Conservation (phyloP, 768 basidiomycete genomes). For the Pleurotus tuoliensis region DNA sequence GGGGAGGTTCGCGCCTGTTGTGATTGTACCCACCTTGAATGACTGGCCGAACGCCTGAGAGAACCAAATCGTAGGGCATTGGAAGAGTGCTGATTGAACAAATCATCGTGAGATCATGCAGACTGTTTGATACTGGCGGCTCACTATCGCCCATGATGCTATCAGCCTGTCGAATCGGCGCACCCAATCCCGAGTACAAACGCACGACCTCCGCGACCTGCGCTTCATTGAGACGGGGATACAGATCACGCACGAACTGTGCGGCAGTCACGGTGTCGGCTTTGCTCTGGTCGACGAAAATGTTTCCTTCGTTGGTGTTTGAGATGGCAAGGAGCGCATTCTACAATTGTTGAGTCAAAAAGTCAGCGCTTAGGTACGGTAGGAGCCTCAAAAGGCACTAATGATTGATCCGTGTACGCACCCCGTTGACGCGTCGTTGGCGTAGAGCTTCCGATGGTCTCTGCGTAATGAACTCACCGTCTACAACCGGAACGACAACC, state of each 20-base stretch:
- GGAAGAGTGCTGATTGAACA: constrained; percentile 30
- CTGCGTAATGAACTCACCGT: constrained; percentile 25
- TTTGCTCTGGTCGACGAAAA: constrained; percentile 16
- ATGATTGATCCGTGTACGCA: neutral
- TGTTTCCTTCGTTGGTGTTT: constrained; percentile 24
- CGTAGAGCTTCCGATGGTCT: neutral
- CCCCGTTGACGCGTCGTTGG: neutral
- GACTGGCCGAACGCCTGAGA: constrained; percentile 25
- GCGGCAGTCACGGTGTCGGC: constrained; percentile 8
- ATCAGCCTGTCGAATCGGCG: constrained; percentile 27
- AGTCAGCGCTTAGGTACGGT: neutral
- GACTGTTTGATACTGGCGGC: neutral
- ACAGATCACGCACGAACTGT: constrained; percentile 12
- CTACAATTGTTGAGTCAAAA: neutral
- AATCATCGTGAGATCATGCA: neutral
- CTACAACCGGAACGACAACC: constrained; percentile 27
- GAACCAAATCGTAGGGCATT: constrained; percentile 40
- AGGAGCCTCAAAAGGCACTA: no score
- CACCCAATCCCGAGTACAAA: constrained; percentile 13
- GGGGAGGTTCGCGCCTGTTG: neutral
- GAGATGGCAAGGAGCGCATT: constrained; percentile 16
- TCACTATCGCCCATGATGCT: constrained; percentile 37
- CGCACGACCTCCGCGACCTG: constrained; percentile 7
- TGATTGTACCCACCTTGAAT: constrained; percentile 26
- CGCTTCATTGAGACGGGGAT: constrained; percentile 11